Percentiles rank a stretch among this genome's conserved stretches.
These are phyloP conservation scores for Astrothelium subdiscretum DNA, from an alignment of 495 filamentous ascomycete species.

Conservation along the genomic window DNA sequence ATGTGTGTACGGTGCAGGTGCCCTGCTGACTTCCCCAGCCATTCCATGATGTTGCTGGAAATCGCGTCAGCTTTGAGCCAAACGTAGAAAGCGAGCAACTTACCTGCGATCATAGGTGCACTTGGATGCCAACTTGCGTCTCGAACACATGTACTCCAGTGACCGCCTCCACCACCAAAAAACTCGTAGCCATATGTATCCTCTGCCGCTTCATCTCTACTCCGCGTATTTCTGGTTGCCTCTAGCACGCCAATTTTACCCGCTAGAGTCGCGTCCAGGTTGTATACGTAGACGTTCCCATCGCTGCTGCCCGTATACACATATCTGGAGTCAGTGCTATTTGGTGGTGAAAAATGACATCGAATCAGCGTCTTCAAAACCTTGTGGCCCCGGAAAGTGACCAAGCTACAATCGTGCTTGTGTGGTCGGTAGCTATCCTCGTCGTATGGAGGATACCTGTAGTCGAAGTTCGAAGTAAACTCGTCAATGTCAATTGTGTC, in stretches of 20 bases:
- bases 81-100: constrained; percentile 13
- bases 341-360: constrained; percentile 89
- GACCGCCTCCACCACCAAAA: constrained; percentile 23
- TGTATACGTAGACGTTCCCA: constrained; percentile 83
- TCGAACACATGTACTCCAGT: constrained; percentile 73
- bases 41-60: constrained; percentile 65
- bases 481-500: constrained; percentile 36
- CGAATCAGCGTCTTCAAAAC: constrained; percentile 84
- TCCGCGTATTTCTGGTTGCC: constrained; percentile 48
- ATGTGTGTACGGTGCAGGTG: constrained; percentile 66
- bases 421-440: constrained; percentile 58
- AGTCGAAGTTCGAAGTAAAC: constrained; percentile 70
- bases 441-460: constrained; percentile 64
- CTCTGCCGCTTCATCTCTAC: constrained; percentile 28
- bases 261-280: constrained; percentile 83
- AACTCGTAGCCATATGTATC: constrained; percentile 24
- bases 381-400: constrained; percentile 83
- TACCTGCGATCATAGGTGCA: constrained; percentile 80
- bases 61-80: constrained; percentile 12
- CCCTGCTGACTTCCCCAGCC: constrained; percentile 57
- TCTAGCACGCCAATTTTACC: constrained; percentile 63
- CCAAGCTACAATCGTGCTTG: constrained; percentile 79
- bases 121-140: constrained; percentile 94
- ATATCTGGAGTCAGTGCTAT: constrained; percentile 80
- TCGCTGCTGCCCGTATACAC: constrained; percentile 86